Evolutionary conservation across 192 early-diverging fungal species (phyloP), one percentile per base, ranked within the genome.

Genomic region (Coemansia nantahalensis): DNA sequence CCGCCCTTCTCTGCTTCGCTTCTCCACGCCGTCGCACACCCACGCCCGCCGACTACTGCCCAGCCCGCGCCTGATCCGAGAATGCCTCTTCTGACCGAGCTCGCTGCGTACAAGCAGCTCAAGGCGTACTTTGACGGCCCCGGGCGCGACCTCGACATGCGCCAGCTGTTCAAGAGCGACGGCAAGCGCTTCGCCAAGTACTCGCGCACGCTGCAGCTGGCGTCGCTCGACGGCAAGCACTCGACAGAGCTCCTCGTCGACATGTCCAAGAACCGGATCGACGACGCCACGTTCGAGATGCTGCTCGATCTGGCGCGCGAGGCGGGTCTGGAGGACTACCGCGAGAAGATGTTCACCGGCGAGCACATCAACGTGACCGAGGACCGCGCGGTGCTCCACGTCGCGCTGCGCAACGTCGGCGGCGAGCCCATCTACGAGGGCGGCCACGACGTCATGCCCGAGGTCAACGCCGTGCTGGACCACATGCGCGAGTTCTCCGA

Each of bases 301-400:
- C 81, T 99, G 44, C 69, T 97, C 24, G 80, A 83, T 34, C 79
- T 99, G 37, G 90, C 87, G 48, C 79, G 79, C 34, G 93, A 94
- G 63, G 83, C 90, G 31, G 81, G 89, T 30, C 86, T 99, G 28
- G 86, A 90, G 60, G 82, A 85, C 39, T 90, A 89, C 81, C 89
- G 96, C 54, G 78, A 84, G 56, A 85, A 86, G 77, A 97, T 97
- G 94, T 97, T 96, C 54, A 62, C 66, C n/a, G 96, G 96, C 35
- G 91, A 91, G 51, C 83, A 84, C 59, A 97, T 98, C 78, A 98
- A 98, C 80, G 91, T 92, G 52, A 98, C 96, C 30, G 92, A 97
- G 78, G 82, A 92, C 60, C 90, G 96, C 28, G 88, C 96, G 8
- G 96, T 98, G 39, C 83, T 98, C 26, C 96, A 98, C 61, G 82